Evolutionary conservation across 2,329 filamentous ascomycete genomes (phyloP), one percentile per base, ranked within the genome.

Genomic region (Lachnellula willkommii): DNA sequence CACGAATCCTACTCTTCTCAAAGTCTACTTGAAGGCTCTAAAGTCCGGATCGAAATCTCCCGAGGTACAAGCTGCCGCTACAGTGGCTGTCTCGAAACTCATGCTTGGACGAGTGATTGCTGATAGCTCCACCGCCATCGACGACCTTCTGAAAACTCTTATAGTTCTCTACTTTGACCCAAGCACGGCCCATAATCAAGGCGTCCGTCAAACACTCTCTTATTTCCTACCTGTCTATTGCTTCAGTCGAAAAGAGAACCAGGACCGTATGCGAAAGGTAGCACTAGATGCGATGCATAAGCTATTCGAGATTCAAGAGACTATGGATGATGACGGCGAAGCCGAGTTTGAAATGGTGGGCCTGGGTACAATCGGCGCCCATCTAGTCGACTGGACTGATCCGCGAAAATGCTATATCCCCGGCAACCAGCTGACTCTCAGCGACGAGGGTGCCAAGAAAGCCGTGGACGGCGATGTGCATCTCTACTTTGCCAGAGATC

Each of bases 171-270:
- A 95, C 74, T 97, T 97, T 71, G 88, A 95, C 66, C 91, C 93
- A 0, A 83, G 88, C 4, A 94, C 89, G 4, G 80, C 83, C 1
- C 79, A 81, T 28, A 96, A 96, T 68, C 87, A 93, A 63, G 85
- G 85, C 8, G 84, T 96, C 6, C 80, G 91, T 22, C 93, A 97
- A 71, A 87, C 89, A 0, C 78, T 97, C 53, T 90, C 89, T 62
- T 97, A 97, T 72, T 96, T 96, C 78, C 76, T 97, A 37, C 93
- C 93, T 0, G 92, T 96, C 0, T 97, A 95, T 75, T 94, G 90
- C 71, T 95, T 93, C 72, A 92, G 88, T 7, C 82, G 89, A 3
- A 72, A 85, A 4, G 87, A 89, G 60, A 96, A 96, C 66, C 91
- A 94, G 60, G 81, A 87, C 28, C 79, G 90, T 36, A 91, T 97